Conservation (phyloP, 208 protist species). For the Wallacemonas sp. region DNA sequence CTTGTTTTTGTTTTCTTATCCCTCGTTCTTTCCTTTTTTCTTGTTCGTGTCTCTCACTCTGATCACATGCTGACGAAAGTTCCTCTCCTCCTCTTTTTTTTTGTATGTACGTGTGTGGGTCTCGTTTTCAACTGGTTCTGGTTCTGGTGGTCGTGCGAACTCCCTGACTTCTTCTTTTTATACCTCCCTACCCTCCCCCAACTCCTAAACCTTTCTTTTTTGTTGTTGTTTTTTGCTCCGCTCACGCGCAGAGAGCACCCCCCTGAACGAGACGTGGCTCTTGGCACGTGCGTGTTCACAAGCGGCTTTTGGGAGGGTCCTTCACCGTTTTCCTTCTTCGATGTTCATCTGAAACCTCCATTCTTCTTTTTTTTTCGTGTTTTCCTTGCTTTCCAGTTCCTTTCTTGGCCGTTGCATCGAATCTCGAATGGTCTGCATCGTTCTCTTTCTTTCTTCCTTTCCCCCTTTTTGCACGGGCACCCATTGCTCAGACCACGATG, state of each 20-base stretch:
- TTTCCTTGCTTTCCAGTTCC: constrained; percentile 3
- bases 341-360: neutral
- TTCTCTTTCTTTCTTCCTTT: too few relatives aligned
- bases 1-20: neutral
- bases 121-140: neutral
- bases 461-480: too few relatives aligned
- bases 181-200: neutral
- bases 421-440: too few relatives aligned
- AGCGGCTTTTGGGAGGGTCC: neutral
- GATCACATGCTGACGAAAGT: neutral
- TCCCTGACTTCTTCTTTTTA: constrained; percentile 11
- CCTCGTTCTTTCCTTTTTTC: neutral
- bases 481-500: too few relatives aligned
- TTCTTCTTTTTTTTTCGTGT: constrained; percentile 12
- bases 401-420: too few relatives aligned
- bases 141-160: neutral
- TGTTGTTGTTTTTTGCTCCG: constrained; percentile 16
- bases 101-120: neutral
- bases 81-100: neutral
- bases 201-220: constrained; percentile 12
- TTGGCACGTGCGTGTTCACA: too few relatives aligned
- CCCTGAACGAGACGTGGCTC: too few relatives aligned
- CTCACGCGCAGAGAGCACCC: too few relatives aligned
- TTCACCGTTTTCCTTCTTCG: neutral
- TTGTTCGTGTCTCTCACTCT: neutral